Percentiles rank a stretch among this genome's conserved stretches.
phyloP scores from a whole-genome alignment of 352 stramenopile species.

The Thalassiosira livingstoniorum region DNA sequence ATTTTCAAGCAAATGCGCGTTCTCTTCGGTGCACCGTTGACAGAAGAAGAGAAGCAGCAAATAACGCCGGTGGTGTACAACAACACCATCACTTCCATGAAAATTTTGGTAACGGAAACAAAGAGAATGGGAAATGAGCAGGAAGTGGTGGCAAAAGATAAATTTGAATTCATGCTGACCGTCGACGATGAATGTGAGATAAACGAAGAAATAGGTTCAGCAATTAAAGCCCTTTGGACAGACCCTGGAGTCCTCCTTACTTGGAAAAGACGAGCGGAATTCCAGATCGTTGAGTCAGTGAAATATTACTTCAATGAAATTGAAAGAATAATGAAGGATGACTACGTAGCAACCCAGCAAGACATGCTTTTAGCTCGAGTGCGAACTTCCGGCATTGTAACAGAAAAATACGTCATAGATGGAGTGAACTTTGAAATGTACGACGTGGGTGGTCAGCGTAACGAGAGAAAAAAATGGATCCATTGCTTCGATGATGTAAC shows the following conservation, averaged over 20 bases:
- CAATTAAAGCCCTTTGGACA: conserved; percentile 94
- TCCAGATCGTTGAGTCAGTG: conserved; percentile 96
- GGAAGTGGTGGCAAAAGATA: conserved; percentile 65
- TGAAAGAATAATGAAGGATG: conserved; percentile 91
- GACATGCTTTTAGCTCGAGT: conserved; percentile 96
- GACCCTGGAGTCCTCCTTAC: conserved; percentile 91
- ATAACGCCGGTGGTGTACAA: conserved; percentile 70
- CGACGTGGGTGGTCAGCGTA: conserved; percentile 95
- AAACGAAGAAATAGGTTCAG: conserved; percentile 89
- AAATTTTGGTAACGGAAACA: conserved; percentile 58
- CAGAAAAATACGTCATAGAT: conserved; percentile 94
- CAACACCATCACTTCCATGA: conserved; percentile 75
- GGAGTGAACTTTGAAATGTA: conserved; percentile 95
- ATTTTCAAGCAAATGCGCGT: conserved; percentile 85
- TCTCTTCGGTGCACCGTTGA: conserved; percentile 68
- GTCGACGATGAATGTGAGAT: conserved; percentile 91
- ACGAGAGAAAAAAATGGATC: conserved; percentile 98
- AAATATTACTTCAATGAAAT: conserved; percentile 97
- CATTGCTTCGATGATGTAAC: conserved; percentile 97
- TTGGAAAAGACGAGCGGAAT: conserved; percentile 92
- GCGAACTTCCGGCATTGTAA: conserved; percentile 94
- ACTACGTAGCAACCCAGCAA: conserved; percentile 93
- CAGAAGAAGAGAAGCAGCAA: conserved; percentile 70
- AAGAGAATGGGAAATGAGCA: conserved; percentile 63
- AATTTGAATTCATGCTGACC: conserved; percentile 70